Percentiles rank a stretch among this genome's conserved stretches.
phyloP scores from a whole-genome alignment of 2,329 filamentous ascomycete species.

The Penicillium aurantiogriseum region DNA sequence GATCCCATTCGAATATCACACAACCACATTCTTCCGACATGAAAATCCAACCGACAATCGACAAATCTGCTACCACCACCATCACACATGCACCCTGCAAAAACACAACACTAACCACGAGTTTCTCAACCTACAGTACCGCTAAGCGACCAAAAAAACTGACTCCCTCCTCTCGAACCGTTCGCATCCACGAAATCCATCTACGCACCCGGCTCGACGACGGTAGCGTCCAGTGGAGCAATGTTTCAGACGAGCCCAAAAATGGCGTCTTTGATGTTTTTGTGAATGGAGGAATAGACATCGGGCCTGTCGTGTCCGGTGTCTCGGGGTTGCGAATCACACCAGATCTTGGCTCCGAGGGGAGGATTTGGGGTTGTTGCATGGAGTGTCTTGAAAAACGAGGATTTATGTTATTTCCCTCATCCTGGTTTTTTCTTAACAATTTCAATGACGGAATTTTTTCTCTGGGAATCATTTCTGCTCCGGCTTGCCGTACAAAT shows the following conservation, averaged over 20 bases:
- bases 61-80: background rate
- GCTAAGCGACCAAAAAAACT: conserved; percentile 31
- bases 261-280: conserved; percentile 16
- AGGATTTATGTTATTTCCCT: conserved; percentile 32
- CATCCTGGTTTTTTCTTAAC: conserved; percentile 30
- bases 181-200: conserved; percentile 35
- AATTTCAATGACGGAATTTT: conserved; percentile 36
- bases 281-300: conserved; percentile 20
- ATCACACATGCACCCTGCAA: conserved; percentile 1
- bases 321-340: conserved; percentile 16
- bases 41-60: background rate
- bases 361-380: conserved; percentile 31
- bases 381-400: conserved; percentile 32
- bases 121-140: conserved; percentile 29
- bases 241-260: conserved; percentile 20
- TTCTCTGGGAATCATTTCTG: conserved; percentile 20
- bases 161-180: conserved; percentile 28
- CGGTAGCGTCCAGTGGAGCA: conserved; percentile 22
- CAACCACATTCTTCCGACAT: background rate
- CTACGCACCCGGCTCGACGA: conserved; percentile 29
- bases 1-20: background rate
- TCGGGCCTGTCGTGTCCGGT: conserved; percentile 12
- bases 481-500: background rate
- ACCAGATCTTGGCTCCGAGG: conserved; percentile 24
- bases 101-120: conserved; percentile 16